These are phyloP conservation scores for Leccinum subtestaceum DNA, from an alignment of 768 basidiomycete species.

Conservation along the genomic window DNA sequence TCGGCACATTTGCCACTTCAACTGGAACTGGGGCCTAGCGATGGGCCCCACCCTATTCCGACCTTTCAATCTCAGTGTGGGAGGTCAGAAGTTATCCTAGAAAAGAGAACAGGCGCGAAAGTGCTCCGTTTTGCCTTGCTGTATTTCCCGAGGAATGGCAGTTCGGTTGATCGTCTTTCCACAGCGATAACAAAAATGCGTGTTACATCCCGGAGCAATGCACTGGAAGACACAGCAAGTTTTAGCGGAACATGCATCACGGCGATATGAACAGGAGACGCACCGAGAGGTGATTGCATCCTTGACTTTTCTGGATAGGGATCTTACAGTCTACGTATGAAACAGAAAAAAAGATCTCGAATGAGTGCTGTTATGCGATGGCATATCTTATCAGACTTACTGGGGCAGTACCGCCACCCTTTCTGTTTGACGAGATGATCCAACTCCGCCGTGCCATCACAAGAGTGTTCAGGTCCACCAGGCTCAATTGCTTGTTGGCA, in stretches of 20 bases:
- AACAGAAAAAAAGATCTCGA: too few relatives aligned
- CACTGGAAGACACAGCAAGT: conserved; percentile 36
- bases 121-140: conserved; percentile 31
- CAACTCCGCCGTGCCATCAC: conserved; percentile 56
- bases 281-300: conserved; percentile 62
- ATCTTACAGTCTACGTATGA: conserved; percentile 40
- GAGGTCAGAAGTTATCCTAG: conserved; percentile 8
- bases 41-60: too few relatives aligned
- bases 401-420: conserved; percentile 66
- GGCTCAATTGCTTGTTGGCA: conserved; percentile 45
- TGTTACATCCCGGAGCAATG: conserved; percentile 55
- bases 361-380: neutral
- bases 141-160: conserved; percentile 33
- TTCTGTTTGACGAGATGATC: conserved; percentile 46
- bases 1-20: neutral
- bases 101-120: conserved; percentile 30
- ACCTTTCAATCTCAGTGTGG: neutral
- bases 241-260: neutral
- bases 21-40: too few relatives aligned
- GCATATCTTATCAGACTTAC: conserved; percentile 26
- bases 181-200: conserved; percentile 54
- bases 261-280: conserved; percentile 17
- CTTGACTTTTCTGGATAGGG: conserved; percentile 48
- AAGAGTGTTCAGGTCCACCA: conserved; percentile 47
- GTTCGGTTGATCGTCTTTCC: conserved; percentile 44